A percentile compares a stretch with the other conserved stretches of the same genome.
Evolutionary conservation across 805 yeast genomes (phyloP).

Genomic region (Candida boleticola): DNA sequence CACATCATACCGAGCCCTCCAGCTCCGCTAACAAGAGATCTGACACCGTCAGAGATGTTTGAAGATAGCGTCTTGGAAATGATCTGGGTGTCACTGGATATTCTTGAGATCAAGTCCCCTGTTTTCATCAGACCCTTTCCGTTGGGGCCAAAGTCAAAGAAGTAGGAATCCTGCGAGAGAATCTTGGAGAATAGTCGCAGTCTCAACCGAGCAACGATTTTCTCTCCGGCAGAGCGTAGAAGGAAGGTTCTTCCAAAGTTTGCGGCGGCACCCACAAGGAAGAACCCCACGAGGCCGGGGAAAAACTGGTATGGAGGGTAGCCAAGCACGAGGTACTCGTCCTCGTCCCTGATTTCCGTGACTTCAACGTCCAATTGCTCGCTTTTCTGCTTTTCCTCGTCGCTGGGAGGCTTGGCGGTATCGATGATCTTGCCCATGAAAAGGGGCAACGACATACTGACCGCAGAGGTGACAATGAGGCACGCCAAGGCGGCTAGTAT

Average conservation of each 20-base stretch:
- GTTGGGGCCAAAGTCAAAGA: constrained; percentile 74
- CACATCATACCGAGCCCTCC: constrained; percentile 94
- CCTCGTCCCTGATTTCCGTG: constrained; percentile 11
- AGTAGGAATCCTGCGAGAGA: constrained; percentile 82
- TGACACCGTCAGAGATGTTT: constrained; percentile 87
- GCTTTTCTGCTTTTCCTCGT: constrained; percentile 5
- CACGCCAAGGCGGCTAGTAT: constrained; percentile 56
- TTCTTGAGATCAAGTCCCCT: constrained; percentile 83
- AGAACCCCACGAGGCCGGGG: constrained; percentile 56
- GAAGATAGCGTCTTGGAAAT: constrained; percentile 85
- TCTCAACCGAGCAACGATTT: constrained; percentile 80
- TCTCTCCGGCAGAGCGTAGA: constrained; percentile 79
- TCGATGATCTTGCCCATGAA: constrained; percentile 87
- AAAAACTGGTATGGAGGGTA: constrained; percentile 64
- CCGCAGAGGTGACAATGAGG: constrained; percentile 68
- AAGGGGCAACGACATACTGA: constrained; percentile 78
- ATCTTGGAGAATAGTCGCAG: constrained; percentile 73
- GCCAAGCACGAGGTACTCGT: constrained; percentile 45
- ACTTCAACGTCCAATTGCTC: constrained; percentile 18
- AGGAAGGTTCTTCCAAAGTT: constrained; percentile 79
- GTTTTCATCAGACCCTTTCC: constrained; percentile 52
- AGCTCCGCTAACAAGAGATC: constrained; percentile 76
- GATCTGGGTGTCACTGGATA: constrained; percentile 85
- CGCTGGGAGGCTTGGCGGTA: constrained; percentile 43
- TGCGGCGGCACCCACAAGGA: constrained; percentile 71